A percentile compares a stretch with the other conserved stretches of the same genome.
Conservation (phyloP, 306 rosid genomes). For the Nissolia schottii region DNA sequence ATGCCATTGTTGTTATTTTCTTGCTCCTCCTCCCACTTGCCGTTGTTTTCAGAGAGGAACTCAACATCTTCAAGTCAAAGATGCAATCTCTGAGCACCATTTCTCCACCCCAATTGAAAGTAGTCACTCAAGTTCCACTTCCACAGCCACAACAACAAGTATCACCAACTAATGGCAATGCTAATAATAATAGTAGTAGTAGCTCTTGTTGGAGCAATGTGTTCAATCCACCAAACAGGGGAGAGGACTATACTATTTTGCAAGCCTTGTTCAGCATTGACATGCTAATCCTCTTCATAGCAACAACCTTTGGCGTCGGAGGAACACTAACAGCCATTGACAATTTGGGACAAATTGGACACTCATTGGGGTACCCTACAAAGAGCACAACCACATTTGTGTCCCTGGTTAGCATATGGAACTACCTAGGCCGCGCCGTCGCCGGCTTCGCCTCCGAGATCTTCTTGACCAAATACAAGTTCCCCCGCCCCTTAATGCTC, state of each 20-base stretch:
- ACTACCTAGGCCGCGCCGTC: slow-evolving; percentile 53
- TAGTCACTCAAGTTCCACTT: slow-evolving; percentile 19
- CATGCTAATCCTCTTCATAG: slow-evolving; percentile 50
- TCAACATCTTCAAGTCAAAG: slow-evolving; percentile 21
- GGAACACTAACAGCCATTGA: slow-evolving; percentile 66
- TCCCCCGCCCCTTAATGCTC: slow-evolving; percentile 62
- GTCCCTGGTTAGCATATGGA: slow-evolving; percentile 73
- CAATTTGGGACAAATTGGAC: slow-evolving; percentile 69
- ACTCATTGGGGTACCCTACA: slow-evolving; percentile 49
- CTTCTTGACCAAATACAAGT: slow-evolving; percentile 46
- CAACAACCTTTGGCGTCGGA: slow-evolving; percentile 47
- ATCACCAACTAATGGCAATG: background rate
- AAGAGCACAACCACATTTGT: slow-evolving; percentile 58
- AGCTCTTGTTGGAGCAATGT: slow-evolving; percentile 30
- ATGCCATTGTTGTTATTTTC: slow-evolving; percentile 35
- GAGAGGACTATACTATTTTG: slow-evolving; percentile 65
- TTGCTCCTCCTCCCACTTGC: slow-evolving; percentile 50
- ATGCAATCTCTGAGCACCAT: background rate
- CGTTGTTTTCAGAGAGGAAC: slow-evolving; percentile 47
- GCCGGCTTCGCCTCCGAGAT: slow-evolving; percentile 57
- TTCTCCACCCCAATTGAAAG: slow-evolving; percentile 24
- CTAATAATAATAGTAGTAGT: no score
- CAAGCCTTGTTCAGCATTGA: slow-evolving; percentile 69
- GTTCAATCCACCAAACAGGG: slow-evolving; percentile 52
- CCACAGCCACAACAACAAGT: background rate